Evolutionary conservation across 306 rosid genomes (phyloP), one percentile per base, ranked within the genome.

Genomic region (Cucumis cinereus): DNA sequence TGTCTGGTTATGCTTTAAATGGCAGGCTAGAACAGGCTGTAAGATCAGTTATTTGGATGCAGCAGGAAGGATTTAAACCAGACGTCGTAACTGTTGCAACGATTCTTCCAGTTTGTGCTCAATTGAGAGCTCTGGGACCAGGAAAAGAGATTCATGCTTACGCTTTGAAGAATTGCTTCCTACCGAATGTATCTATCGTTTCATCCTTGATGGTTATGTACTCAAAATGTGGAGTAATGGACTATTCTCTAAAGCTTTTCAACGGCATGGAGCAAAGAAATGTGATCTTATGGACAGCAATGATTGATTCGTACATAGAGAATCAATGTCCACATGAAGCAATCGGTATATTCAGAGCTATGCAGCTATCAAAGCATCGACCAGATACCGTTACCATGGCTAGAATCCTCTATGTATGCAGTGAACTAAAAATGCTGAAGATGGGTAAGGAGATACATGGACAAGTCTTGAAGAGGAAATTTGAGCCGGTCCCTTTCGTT

Each of bases 61-160:
- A 92, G 90, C 93, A 90, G 77, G 97, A 92, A 86, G 97, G 97
- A 53, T 86, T 86, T 80, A 86, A 58, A 87, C 97, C 93, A 5
- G 97, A 92, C 76, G 77, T 83, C 11, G 90, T 90, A 47, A 90
- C 93, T 0, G 78, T 92, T 61, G 93, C 97, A 58, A 90, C 92
- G 22, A 83, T 84, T 64, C 84, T 90, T 82, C 93, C 96, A 17
- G 81, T 92, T 73, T 92, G 97, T 84, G 86, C 93, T 35, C 84
- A 90, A 79, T 85, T 92, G 85, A 86, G 79, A 79, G 93, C 88
- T 83, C 75, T 84, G 73, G 77, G 73, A 30, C 79, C 76, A 23
- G 97, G 97, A 83, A 92, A 86, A 84, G 90, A 92, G 86, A 63
- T 92, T 79, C 97, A 90, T 78, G 93, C 92, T 20, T 90, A 88